These are phyloP conservation scores for Thielaviopsis populi DNA, from an alignment of 2,329 filamentous ascomycete genomes.

Conservation along the genomic window DNA sequence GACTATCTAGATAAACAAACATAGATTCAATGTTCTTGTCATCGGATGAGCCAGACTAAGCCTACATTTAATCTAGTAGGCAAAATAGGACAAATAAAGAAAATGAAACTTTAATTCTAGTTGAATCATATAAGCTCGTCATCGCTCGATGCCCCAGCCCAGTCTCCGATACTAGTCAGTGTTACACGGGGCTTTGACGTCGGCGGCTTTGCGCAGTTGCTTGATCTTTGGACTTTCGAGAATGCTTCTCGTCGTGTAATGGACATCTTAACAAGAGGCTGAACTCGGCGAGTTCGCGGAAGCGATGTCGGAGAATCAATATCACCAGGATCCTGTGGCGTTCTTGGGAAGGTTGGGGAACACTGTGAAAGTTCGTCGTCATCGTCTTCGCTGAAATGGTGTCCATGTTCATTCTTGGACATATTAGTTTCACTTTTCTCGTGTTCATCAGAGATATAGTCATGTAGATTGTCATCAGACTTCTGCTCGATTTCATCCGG, in stretches of 20 bases:
- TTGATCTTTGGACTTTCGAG: not conserved
- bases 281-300: not conserved
- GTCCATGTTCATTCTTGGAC: not conserved
- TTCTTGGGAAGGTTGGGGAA: not conserved
- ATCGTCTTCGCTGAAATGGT: not conserved
- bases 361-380: slow-evolving; percentile 6
- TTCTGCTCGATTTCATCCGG: not conserved
- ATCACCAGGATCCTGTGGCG: not conserved
- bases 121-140: slow-evolving; percentile 12
- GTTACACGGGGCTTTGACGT: not conserved
- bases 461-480: not conserved
- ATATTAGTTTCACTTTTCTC: not conserved
- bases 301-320: not conserved
- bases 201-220: not conserved
- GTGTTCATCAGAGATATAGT: not conserved
- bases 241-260: not conserved
- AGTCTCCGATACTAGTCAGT: slow-evolving; percentile 9
- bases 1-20: no score
- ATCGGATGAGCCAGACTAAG: not conserved
- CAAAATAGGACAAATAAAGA: not conserved
- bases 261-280: slow-evolving; percentile 1
- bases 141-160: slow-evolving; percentile 12
- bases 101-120: not conserved
- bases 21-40: no score
- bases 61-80: not conserved